Evolutionary conservation across 148 eudicot species (phyloP), one percentile per base, ranked within the genome.

Genomic region (Rhododendron ovatum): DNA sequence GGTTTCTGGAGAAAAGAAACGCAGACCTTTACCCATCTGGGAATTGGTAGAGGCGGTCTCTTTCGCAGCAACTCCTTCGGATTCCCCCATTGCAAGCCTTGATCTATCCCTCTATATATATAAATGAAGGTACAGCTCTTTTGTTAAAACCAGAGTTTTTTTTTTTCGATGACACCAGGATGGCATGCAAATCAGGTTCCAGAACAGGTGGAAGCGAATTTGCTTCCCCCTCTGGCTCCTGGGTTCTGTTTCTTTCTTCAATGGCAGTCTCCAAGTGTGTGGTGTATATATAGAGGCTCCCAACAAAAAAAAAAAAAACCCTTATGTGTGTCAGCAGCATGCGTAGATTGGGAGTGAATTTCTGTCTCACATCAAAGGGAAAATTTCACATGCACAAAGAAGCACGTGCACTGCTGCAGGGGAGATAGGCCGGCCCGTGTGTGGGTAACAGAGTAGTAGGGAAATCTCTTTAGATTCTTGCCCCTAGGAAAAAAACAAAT

Each of bases 41-140:
- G 57, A 55, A 39, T 81, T 81, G 69, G 30, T 57, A 43, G 69
- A 57, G 69, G 17, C 17, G 24, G 74, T 24, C 35, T 41, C 75
- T 24, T 39, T 39, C 47, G 18, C 53, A 7, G 51, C 84, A 71
- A 45, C 84, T 61, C n/a, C 75, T 82, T 82, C 43, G 28, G 75
- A 61, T 63, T 11, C 84, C 84, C 41, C 51, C 84, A 63, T 82
- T 69, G 3, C 75, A 71, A 41, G 63, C 65, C 84, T 82, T 61
- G 51, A 12, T 39, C 74, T 24, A 1, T 30, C 41, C n/a, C 73
- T 33, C 65, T 61, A 2, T 61, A 39, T 61, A 82, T 82, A 39
- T 61, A 6, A 22, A 63, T 41, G 45, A 18, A 37, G 6, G 28
- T 17, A 51, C 22, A 39, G 41, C 39, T 3, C 76, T 30, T 30